Percentiles rank a stretch among this genome's conserved stretches.
Evolutionary conservation across 2,329 filamentous ascomycete species (phyloP).

Genomic region (Penicillium polonicum): DNA sequence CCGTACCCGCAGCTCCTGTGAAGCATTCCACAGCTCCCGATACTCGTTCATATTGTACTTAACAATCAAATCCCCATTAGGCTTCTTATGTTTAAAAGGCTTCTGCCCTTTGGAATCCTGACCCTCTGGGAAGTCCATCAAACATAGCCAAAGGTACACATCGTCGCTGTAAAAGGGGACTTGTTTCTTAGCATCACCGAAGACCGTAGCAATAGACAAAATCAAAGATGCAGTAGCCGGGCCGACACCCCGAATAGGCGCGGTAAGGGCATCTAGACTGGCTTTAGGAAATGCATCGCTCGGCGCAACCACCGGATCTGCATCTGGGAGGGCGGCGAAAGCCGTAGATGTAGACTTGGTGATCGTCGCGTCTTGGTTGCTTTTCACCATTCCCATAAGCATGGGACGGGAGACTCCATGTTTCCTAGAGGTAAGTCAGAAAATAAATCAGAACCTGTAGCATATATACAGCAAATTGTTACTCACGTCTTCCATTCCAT

Average conservation of each 20-base stretch:
- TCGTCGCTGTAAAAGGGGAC: constrained; percentile 48
- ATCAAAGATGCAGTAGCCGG: constrained; percentile 46
- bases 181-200: constrained; percentile 8
- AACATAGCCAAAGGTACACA: constrained; percentile 41
- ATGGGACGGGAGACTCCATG: constrained; percentile 41
- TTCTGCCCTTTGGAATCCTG: neutral
- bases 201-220: constrained; percentile 33
- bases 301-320: constrained; percentile 2
- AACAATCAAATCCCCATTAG: constrained; percentile 34
- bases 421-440: neutral
- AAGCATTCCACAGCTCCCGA: constrained; percentile 32
- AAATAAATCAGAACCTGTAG: neutral
- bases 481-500: constrained; percentile 49
- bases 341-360: constrained; percentile 30
- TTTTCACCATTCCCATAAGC: constrained; percentile 41
- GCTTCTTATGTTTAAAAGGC: constrained; percentile 15
- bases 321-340: constrained; percentile 22
- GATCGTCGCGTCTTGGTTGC: constrained; percentile 32
- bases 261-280: constrained; percentile 35
- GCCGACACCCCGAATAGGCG: constrained; percentile 42
- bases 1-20: constrained; percentile 21
- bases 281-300: constrained; percentile 31
- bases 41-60: constrained; percentile 46
- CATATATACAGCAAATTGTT: neutral
- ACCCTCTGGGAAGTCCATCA: constrained; percentile 21